A percentile compares a stretch with the other conserved stretches of the same genome.
phyloP scores from a whole-genome alignment of 169 alveolate genomes.

The Eimeria praecox region DNA sequence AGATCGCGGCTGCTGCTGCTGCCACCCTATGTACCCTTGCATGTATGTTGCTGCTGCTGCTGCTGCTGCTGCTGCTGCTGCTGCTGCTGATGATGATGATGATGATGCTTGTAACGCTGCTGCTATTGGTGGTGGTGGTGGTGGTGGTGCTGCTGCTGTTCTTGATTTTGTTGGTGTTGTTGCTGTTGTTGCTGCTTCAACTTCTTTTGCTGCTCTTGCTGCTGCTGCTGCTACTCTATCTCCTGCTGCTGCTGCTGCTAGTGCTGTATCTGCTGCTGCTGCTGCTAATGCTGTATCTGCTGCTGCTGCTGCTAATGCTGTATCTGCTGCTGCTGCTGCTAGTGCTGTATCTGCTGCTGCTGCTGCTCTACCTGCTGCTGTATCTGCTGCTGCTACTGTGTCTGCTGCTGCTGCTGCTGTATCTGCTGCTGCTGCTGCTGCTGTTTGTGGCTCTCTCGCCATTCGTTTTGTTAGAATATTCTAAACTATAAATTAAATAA shows the following conservation, averaged over 20 bases:
- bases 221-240: conserved; percentile 10
- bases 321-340: conserved; percentile 4
- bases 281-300: not conserved
- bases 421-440: not conserved
- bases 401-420: conserved; percentile 40
- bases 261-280: not conserved
- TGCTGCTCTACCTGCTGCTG: conserved; percentile 2
- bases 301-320: not conserved
- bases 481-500: too few species aligned
- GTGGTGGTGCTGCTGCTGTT: not conserved
- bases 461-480: too few species aligned
- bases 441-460: not conserved
- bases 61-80: conserved; percentile 7
- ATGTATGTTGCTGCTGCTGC: conserved; percentile 1
- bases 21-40: not conserved
- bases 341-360: conserved; percentile 8
- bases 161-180: not conserved
- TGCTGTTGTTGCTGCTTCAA: not conserved
- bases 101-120: not conserved
- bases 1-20: not conserved
- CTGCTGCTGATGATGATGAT: not conserved
- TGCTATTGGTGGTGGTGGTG: not conserved
- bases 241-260: conserved; percentile 6
- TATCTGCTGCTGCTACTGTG: conserved; percentile 11
- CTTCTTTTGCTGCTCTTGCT: not conserved